phyloP scores from a whole-genome alignment of 2,329 filamentous ascomycete species.

The Pyricularia sp. region DNA sequence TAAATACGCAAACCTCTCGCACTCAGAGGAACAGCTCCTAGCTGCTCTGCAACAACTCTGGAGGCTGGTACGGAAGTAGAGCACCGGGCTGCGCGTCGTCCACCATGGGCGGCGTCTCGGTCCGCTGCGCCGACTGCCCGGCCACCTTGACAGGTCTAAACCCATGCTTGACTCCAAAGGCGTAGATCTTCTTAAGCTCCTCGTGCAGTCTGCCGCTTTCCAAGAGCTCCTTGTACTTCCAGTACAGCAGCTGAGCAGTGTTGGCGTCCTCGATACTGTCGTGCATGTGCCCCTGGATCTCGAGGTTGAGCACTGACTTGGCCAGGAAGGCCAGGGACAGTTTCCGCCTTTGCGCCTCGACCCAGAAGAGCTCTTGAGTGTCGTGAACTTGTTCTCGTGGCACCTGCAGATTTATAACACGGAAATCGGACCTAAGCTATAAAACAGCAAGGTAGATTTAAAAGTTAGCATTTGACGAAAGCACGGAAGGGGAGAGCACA shows the following conservation, averaged over 20 bases:
- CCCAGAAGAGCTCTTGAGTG: slow-evolving; percentile 85
- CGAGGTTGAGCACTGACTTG: slow-evolving; percentile 83
- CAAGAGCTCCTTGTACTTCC: slow-evolving; percentile 82
- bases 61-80: slow-evolving; percentile 36
- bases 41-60: slow-evolving; percentile 11
- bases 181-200: slow-evolving; percentile 82
- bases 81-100: slow-evolving; percentile 26
- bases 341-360: slow-evolving; percentile 72
- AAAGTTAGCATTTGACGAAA: not conserved
- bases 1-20: not conserved
- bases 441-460: not conserved
- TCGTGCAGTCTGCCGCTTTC: slow-evolving; percentile 76
- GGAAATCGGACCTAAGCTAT: slow-evolving; percentile 79
- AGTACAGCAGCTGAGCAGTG: slow-evolving; percentile 79
- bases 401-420: slow-evolving; percentile 95
- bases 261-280: slow-evolving; percentile 93
- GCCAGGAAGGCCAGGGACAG: slow-evolving; percentile 86
- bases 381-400: slow-evolving; percentile 87
- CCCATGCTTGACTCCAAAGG: slow-evolving; percentile 32
- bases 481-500: not conserved
- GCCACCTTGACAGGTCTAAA: slow-evolving; percentile 42
- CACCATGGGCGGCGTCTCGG: slow-evolving; percentile 44
- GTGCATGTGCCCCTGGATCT: slow-evolving; percentile 86
- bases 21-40: not conserved
- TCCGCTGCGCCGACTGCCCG: slow-evolving; percentile 32